Evolutionary conservation across 2,329 filamentous ascomycete species (phyloP).

Genomic region (Apiospora malaysiana): DNA sequence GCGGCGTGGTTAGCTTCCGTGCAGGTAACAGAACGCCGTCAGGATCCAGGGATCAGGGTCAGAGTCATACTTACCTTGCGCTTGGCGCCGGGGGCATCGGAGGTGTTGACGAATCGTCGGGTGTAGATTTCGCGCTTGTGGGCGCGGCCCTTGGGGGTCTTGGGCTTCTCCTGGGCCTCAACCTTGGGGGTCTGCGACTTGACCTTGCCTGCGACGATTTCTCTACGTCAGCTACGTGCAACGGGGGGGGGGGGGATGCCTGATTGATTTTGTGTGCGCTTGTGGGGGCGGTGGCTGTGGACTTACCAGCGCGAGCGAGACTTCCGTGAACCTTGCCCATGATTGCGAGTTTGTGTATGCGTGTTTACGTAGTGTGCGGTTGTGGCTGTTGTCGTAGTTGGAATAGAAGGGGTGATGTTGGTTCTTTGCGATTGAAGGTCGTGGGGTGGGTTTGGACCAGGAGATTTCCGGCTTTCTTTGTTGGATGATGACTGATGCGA

Average conservation of each 20-base stretch:
- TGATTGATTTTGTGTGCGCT: not conserved
- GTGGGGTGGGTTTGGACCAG: slow-evolving; percentile 2
- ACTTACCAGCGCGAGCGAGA: slow-evolving; percentile 21
- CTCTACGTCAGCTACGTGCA: slow-evolving; percentile 2
- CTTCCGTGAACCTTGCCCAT: slow-evolving; percentile 23
- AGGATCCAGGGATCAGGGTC: not conserved
- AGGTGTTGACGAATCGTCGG: slow-evolving; percentile 21
- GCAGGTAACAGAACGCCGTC: not conserved
- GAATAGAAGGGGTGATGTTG: not conserved
- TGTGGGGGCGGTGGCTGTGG: not conserved
- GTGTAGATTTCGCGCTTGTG: slow-evolving; percentile 22
- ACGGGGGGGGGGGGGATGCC: too few species aligned
- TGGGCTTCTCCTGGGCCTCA: slow-evolving; percentile 22
- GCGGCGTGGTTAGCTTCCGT: not conserved
- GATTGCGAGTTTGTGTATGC: slow-evolving; percentile 1
- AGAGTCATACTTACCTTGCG: slow-evolving; percentile 19
- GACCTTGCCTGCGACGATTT: slow-evolving; percentile 17
- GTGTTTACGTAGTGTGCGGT: not conserved
- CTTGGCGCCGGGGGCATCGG: slow-evolving; percentile 15
- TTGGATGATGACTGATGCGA: slow-evolving; percentile 10
- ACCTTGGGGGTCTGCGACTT: slow-evolving; percentile 23
- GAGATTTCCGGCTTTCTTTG: slow-evolving; percentile 5
- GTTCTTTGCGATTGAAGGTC: not conserved
- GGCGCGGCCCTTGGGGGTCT: slow-evolving; percentile 23
- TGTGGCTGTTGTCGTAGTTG: not conserved